Base-by-base conservation (phyloP, 768 basidiomycete genomes). In the Cystobasidium tubakii region DNA sequence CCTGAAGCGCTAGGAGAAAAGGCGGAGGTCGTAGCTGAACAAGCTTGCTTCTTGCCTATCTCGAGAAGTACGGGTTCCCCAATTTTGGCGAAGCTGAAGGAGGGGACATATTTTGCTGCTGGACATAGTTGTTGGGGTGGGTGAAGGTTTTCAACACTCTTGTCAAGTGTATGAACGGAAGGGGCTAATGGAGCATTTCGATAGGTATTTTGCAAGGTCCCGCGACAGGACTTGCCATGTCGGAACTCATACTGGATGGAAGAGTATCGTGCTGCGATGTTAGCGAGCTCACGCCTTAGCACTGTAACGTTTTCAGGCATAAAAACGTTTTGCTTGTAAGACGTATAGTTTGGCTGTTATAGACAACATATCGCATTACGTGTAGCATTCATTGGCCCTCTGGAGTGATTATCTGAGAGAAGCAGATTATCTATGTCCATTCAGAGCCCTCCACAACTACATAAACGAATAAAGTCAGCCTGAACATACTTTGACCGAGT, bases 21-120 rank as follows among this genome's bases (percentile, higher is more conserved):
- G 1, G 80, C 80, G 0, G 83, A 76, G 0, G 82, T 89, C 0
- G 85, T 86, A 50, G 82, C 79, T 42, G 82, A 83, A 44, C 87
- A 88, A 81, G 91, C 90, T 4, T 95, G 92, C 79, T 93, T 87
- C 80, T 81, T 94, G 72, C 91, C 92, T 0, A 83, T 85, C 6
- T 86, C 88, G 29, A 83, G 81, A 62, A 79, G 79, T 44, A 75
- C 79, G 13, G 88, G 86, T 0, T 87, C 88, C 1, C 91, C 91
- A 0, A 86, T 92, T 53, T 81, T 95, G 1, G 91, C 90, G 0
- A 85, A 86, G 76, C 86, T 87, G 15, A 79, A 76, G 9, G 80
- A 85, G 76, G 88, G 90, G 0, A 79, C 92, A 69, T 86, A 86
- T 73, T 83, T 93, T 33, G 90, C 87, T 0, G 86, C 87, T 7